Base-by-base conservation (phyloP, 2,329 filamentous ascomycete species). In the Cladosporium velox region DNA sequence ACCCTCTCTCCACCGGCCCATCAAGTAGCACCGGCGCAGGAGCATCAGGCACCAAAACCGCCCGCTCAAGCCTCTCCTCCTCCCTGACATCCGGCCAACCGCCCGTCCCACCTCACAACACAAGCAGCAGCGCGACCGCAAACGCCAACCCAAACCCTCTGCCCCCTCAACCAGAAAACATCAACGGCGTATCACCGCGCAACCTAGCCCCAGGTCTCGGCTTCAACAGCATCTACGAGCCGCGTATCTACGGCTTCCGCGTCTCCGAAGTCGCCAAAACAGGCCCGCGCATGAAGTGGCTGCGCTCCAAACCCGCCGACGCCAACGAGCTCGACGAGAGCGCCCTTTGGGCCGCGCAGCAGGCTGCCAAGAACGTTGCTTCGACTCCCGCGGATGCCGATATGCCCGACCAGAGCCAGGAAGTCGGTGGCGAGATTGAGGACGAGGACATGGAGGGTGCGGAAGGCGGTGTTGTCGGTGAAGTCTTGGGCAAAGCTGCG, bases 251-350 rank as follows among this genome's bases (percentile, higher is more conserved):
- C 79, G 95, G 95, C 32, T 99, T 99, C 82, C 88, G 91, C 68
- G 95, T 99, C 26, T 94, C 91, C 21, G 95, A 98, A 79, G 85
- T 93, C 66, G 92, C 95, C 51, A 88, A 91, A 71, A 93, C 91
- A 28, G 95, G 95, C 0, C 95, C 95, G 14, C 87, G 95, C 68
- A 99, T 99, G 95, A 93, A 93, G 77, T 99, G 95, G 95, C 82
- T 99, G 72, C 88, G 95, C 71, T 89, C 90, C 79, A 90, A 93
- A 76, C 95, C 95, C 0, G 83, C 84, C 15, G 88, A 97, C 74
- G 84, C 97, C 65, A 88, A 85, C 52, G 91, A 96, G 72, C 83
- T 98, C 59, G 93, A 99, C 75, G 95, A 99, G 80, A 79, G 79
- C 67, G 74, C 76, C 65, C 73, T 79, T 54, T 84, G 74, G 73